These are phyloP conservation scores for Magnolia kwangsiensis DNA, from an alignment of 164 flowering plant genomes.

Conservation along the genomic window DNA sequence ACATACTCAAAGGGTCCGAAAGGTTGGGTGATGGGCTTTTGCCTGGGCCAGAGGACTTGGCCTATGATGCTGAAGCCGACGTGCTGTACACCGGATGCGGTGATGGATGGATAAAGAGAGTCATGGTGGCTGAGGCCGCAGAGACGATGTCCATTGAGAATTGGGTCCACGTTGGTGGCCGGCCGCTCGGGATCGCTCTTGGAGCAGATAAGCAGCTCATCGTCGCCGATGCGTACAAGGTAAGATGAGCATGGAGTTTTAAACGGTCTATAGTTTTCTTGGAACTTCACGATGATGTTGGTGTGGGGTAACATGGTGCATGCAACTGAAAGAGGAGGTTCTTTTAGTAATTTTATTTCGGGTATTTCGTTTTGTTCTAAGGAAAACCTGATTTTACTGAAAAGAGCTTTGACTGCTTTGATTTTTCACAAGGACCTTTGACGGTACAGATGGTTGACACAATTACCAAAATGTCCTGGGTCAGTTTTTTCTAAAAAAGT, in stretches of 20 bases:
- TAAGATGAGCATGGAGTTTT: background rate
- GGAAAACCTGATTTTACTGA: no score
- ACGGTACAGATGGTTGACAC: no score
- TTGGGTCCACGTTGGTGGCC: conserved; percentile 64
- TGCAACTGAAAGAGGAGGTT: no score
- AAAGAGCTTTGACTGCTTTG: no score
- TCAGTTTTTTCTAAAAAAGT: no score
- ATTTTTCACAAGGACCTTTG: no score
- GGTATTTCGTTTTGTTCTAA: no score
- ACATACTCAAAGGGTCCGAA: conserved; percentile 37
- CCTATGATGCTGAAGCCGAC: conserved; percentile 38
- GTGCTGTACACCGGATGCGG: conserved; percentile 57
- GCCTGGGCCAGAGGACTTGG: conserved; percentile 69
- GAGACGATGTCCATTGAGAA: conserved; percentile 31
- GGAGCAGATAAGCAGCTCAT: conserved; percentile 36
- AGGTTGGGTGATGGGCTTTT: conserved; percentile 44
- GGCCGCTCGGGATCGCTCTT: conserved; percentile 65
- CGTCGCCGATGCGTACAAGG: conserved; percentile 60
- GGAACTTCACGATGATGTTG: background rate
- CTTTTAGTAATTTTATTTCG: no score
- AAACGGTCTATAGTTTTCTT: background rate
- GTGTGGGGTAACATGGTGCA: background rate
- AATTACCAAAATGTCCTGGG: no score
- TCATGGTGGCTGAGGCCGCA: conserved; percentile 34
- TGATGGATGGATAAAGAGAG: conserved; percentile 82